Evolutionary conservation across 176 grass and related monocot species (phyloP).

Genomic region (Lolium multiflorum): DNA sequence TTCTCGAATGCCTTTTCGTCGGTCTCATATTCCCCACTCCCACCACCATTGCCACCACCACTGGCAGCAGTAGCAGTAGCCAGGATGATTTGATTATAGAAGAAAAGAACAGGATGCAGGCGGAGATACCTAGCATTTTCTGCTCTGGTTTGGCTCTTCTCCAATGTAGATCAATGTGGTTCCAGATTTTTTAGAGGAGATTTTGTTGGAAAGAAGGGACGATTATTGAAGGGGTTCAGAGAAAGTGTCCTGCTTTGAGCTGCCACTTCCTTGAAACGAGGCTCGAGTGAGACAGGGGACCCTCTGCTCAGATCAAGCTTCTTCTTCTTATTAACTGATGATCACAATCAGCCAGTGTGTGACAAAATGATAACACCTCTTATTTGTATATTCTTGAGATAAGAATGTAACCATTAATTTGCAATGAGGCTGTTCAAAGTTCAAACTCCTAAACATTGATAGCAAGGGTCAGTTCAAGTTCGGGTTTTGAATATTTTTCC

Average conservation of each 20-base stretch:
- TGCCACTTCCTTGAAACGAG: conserved; percentile 41
- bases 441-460: neutral
- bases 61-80: neutral
- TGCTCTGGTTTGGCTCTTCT: conserved; percentile 34
- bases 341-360: conserved; percentile 22
- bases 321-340: conserved; percentile 21
- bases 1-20: conserved; percentile 34
- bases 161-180: conserved; percentile 36
- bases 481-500: conserved; percentile 11
- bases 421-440: neutral
- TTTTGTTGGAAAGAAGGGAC: conserved; percentile 34
- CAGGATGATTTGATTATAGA: neutral
- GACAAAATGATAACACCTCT: neutral
- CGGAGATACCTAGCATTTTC: conserved; percentile 12
- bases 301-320: conserved; percentile 38
- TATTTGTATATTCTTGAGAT: neutral
- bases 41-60: conserved; percentile 14
- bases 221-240: conserved; percentile 46
- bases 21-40: conserved; percentile 60
- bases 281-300: neutral
- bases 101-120: conserved; percentile 26
- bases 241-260: conserved; percentile 25
- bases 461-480: neutral
- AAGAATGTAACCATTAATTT: no score
- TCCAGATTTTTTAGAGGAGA: conserved; percentile 27